Evolutionary conservation across 805 yeast species (phyloP), one percentile per base, ranked within the genome.

Genomic region (Candida sonorensis): DNA sequence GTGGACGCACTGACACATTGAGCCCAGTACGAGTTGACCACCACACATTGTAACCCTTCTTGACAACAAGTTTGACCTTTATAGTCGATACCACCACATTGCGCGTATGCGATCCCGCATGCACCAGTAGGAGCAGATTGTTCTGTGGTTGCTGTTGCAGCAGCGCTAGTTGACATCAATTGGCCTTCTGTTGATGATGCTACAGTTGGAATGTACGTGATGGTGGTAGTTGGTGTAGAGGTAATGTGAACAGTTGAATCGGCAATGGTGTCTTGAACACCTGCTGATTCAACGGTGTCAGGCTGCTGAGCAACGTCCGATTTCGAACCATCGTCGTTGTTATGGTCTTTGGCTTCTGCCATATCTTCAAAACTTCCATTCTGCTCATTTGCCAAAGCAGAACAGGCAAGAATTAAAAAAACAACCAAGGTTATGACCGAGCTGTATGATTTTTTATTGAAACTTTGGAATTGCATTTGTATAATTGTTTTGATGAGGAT

Each of bases 51-150:
- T 20, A 40, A 30, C 10, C 50, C 51, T 5, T 20, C 28, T 30
- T 46, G 50, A 27, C 59, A 53, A 33, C 57, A 52, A 5, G 46
- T 41, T 6, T 31, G 48, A 11, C 59, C 59, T 3, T 41, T 26
- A 27, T 35, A 53, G 25, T 37, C 55, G 2, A 27, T 27, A 15
- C 59, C 59, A 23, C 59, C 59, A 38, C 59, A 53, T 35, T 53
- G 59, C 10, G 36, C 55, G 38, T 48, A 53, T 1, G 42, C 55
- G 9, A 50, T 31, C 12, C 47, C 53, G 35, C 57, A 52, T 5
- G 42, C 29, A 11, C 41, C 40, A 17, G 30, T 23, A 23, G 30
- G 29, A 17, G 38, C 24, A 5, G 33, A 21, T 4, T 34, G 15
- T 17, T 31, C 12, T 10, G 33, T 14, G 10, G 36, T 22, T n/a